A percentile compares a stretch with the other conserved stretches of the same genome.
Conservation (phyloP, 352 stramenopile genomes). For the Phytophthora litchii region DNA sequence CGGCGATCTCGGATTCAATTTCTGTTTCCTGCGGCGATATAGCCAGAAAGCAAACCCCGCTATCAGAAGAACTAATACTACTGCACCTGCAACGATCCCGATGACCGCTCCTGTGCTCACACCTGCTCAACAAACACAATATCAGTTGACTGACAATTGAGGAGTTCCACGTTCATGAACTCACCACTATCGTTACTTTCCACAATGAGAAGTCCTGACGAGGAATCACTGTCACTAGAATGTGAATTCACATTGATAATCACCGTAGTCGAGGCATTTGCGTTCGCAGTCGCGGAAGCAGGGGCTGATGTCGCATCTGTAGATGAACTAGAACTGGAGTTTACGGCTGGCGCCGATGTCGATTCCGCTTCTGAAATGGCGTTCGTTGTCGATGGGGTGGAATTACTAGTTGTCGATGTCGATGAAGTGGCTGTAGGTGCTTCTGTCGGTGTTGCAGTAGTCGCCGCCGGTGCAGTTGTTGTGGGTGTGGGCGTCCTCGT, state of each 20-base stretch:
- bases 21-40: slow-evolving; percentile 29
- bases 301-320: slow-evolving; percentile 6
- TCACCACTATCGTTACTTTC: slow-evolving; percentile 20
- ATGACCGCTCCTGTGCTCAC: slow-evolving; percentile 27
- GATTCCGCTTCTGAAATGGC: slow-evolving; percentile 5
- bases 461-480: not conserved
- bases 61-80: slow-evolving; percentile 27
- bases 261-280: slow-evolving; percentile 31
- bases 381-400: slow-evolving; percentile 8
- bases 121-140: slow-evolving; percentile 11
- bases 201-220: slow-evolving; percentile 8
- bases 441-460: slow-evolving; percentile 4
- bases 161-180: not conserved
- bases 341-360: slow-evolving; percentile 19
- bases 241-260: slow-evolving; percentile 21
- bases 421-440: slow-evolving; percentile 16
- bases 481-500: slow-evolving; percentile 11
- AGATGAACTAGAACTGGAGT: slow-evolving; percentile 16
- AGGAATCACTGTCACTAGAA: slow-evolving; percentile 16
- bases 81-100: slow-evolving; percentile 21
- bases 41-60: slow-evolving; percentile 27
- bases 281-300: slow-evolving; percentile 19
- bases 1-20: slow-evolving; percentile 10
- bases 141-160: slow-evolving; percentile 1
- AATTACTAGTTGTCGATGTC: slow-evolving; percentile 6